Conservation (phyloP, 1,284 basidiomycete genomes). For the Microbotryomycetes sp. region DNA sequence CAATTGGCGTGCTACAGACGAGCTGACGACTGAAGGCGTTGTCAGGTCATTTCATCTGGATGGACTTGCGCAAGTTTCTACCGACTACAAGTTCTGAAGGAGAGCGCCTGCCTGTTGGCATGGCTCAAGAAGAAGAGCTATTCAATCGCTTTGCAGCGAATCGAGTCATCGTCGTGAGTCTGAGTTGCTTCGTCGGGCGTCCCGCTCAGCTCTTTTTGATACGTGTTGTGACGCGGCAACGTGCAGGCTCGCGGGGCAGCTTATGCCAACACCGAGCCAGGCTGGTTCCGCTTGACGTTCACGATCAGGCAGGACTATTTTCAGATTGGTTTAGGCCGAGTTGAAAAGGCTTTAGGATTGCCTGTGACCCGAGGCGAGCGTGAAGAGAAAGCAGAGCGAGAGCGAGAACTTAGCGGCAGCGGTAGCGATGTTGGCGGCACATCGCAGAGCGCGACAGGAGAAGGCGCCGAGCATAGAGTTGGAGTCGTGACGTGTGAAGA, state of each 20-base stretch:
- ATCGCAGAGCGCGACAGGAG: background rate
- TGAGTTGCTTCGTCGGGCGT: constrained; percentile 4
- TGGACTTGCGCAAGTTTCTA: constrained; percentile 19
- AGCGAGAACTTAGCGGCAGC: background rate
- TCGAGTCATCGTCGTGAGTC: constrained; percentile 7
- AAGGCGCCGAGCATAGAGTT: background rate
- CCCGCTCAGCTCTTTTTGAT: background rate
- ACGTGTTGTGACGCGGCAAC: background rate
- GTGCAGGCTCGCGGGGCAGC: constrained; percentile 13
- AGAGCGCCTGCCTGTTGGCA: background rate
- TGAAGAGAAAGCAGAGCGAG: constrained; percentile 4
- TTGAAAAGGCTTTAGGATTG: constrained; percentile 9
- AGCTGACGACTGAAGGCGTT: background rate
- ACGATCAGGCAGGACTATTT: constrained; percentile 28
- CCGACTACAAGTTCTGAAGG: constrained; percentile 3
- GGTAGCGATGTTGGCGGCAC: background rate
- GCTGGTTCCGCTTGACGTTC: constrained; percentile 35
- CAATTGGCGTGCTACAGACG: no score
- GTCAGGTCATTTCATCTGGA: constrained; percentile 27
- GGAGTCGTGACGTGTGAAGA: background rate
- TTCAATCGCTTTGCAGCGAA: constrained; percentile 2
- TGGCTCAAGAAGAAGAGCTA: constrained; percentile 15
- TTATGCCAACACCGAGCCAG: constrained; percentile 20
- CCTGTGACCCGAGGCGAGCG: background rate
- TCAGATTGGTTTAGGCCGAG: constrained; percentile 21